These are phyloP conservation scores for Phytophthora constricta DNA, from an alignment of 352 stramenopile species.

Conservation along the genomic window DNA sequence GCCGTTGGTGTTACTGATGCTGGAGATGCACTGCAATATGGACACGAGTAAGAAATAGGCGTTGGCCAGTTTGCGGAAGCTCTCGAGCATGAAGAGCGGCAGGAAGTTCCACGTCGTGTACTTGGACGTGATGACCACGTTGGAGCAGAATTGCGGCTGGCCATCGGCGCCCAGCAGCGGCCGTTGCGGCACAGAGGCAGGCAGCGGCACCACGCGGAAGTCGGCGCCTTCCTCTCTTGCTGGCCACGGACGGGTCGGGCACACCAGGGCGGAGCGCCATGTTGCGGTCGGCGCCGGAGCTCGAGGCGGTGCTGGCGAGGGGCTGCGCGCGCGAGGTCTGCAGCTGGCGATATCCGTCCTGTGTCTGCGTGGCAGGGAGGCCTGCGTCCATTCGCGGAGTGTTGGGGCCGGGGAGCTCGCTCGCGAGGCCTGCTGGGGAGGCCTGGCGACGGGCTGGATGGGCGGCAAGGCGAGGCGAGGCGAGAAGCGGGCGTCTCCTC, in stretches of 20 bases:
- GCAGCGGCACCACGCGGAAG: slow-evolving; percentile 64
- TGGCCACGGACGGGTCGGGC: slow-evolving; percentile 7
- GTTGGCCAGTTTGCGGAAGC: slow-evolving; percentile 89
- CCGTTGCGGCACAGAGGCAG: slow-evolving; percentile 32
- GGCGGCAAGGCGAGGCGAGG: background rate
- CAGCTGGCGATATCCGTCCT: slow-evolving; percentile 45
- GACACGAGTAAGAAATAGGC: slow-evolving; percentile 94
- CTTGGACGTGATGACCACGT: slow-evolving; percentile 93
- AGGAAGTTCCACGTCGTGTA: slow-evolving; percentile 92
- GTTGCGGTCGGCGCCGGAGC: slow-evolving; percentile 15
- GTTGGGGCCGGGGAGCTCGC: background rate
- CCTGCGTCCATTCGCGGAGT: slow-evolving; percentile 36
- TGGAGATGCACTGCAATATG: slow-evolving; percentile 76
- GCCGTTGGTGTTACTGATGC: slow-evolving; percentile 86
- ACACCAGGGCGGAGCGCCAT: slow-evolving; percentile 21
- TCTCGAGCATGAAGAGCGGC: slow-evolving; percentile 89
- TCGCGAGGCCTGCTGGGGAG: background rate
- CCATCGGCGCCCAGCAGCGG: slow-evolving; percentile 13
- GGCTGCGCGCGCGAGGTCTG: slow-evolving; percentile 38
- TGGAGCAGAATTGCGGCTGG: slow-evolving; percentile 64
- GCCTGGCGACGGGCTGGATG: no score
- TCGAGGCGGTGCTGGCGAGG: slow-evolving; percentile 7
- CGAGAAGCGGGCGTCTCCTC: background rate
- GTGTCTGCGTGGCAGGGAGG: slow-evolving; percentile 5
- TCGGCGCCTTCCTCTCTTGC: slow-evolving; percentile 38